A percentile compares a stretch with the other conserved stretches of the same genome.
Evolutionary conservation across 2,329 filamentous ascomycete species (phyloP).

Genomic region (Fusarium pilosicola): DNA sequence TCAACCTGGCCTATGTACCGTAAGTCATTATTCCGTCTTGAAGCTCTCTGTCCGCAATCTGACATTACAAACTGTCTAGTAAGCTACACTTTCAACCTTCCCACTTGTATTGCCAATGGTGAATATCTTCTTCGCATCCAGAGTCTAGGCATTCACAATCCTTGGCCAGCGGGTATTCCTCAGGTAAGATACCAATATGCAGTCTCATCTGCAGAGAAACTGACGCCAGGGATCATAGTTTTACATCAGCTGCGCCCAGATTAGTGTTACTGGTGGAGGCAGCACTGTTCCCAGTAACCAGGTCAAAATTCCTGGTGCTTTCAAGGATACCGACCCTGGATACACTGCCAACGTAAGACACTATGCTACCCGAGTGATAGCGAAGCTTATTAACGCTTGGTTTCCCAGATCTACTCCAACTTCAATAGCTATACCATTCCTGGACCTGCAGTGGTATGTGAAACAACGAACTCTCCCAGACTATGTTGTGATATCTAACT

Average conservation of each 20-base stretch:
- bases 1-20: background rate
- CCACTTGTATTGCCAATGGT: background rate
- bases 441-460: slow-evolving; percentile 6
- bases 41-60: background rate
- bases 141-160: slow-evolving; percentile 11
- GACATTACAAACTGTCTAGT: background rate
- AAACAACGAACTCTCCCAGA: accelerated
- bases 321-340: slow-evolving; percentile 1
- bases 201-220: accelerated
- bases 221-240: background rate
- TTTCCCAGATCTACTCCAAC: background rate
- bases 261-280: background rate
- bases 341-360: slow-evolving; percentile 1
- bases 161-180: slow-evolving; percentile 1
- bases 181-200: background rate
- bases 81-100: slow-evolving; percentile 5
- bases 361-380: accelerated
- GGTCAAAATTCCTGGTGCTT: slow-evolving; percentile 12
- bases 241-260: slow-evolving; percentile 15
- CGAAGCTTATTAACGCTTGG: accelerated
- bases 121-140: slow-evolving; percentile 11
- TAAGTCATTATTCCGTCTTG: background rate
- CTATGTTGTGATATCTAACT: accelerated
- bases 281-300: slow-evolving; percentile 6
- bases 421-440: slow-evolving; percentile 9